Conservation (phyloP, 768 basidiomycete genomes). For the Lentinula sp. region DNA sequence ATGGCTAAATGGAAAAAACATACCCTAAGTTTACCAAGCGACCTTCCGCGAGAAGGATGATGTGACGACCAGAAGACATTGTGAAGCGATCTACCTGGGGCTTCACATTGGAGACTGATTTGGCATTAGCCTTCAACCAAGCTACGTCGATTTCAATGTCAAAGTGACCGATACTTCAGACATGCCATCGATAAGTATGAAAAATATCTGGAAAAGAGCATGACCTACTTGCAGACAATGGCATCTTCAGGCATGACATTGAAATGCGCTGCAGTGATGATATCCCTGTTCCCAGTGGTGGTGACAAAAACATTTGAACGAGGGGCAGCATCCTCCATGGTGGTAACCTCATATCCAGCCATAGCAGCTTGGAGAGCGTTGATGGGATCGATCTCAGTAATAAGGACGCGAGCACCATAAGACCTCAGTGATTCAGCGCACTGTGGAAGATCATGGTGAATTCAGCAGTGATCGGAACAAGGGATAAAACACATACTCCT, state of each 20-base stretch:
- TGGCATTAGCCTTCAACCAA: constrained; percentile 94
- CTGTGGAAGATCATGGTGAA: constrained; percentile 31
- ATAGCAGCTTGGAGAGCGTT: constrained; percentile 99
- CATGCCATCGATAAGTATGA: neutral
- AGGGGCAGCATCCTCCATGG: constrained; percentile 95
- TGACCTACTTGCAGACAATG: constrained; percentile 89
- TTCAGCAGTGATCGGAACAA: neutral
- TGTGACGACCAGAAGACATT: constrained; percentile 86
- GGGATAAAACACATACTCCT: constrained; percentile 59
- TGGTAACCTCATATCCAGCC: constrained; percentile 98
- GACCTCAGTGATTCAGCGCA: constrained; percentile 95
- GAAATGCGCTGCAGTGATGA: constrained; percentile 92
- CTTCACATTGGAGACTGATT: constrained; percentile 83
- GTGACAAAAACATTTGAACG: constrained; percentile 93
- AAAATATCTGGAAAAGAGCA: neutral
- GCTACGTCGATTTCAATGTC: constrained; percentile 94
- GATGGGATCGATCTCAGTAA: constrained; percentile 99
- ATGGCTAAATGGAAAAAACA: constrained; percentile 18
- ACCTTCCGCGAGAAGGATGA: constrained; percentile 97
- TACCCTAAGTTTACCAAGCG: constrained; percentile 98
- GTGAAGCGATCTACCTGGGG: constrained; percentile 99
- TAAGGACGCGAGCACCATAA: constrained; percentile 94
- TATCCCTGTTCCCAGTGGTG: constrained; percentile 98
- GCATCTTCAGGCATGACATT: constrained; percentile 94
- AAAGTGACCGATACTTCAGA: constrained; percentile 73